Percentiles rank a stretch among this genome's conserved stretches.
phyloP scores from a whole-genome alignment of 192 early-diverging fungal species.

The Podila minutissima region DNA sequence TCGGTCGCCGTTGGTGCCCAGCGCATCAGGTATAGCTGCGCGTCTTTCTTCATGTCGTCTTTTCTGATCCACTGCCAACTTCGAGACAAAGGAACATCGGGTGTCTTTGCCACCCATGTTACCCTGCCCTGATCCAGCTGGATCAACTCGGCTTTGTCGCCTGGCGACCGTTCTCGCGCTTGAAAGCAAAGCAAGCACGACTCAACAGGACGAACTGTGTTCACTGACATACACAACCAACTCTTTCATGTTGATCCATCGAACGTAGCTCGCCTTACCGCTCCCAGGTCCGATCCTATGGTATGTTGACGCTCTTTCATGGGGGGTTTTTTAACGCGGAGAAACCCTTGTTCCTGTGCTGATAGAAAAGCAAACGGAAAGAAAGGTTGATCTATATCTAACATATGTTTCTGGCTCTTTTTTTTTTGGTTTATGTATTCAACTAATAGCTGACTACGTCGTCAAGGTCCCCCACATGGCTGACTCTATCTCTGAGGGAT shows the following conservation, averaged over 20 bases:
- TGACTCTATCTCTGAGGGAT: constrained; percentile 98
- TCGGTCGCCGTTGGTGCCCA: constrained; percentile 30
- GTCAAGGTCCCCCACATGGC: constrained; percentile 97
- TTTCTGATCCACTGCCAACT: constrained; percentile 16
- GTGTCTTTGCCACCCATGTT: background rate
- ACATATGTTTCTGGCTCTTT: background rate
- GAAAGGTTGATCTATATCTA: constrained; percentile 1
- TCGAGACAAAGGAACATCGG: background rate
- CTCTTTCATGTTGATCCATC: background rate
- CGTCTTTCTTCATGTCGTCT: background rate
- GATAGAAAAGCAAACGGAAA: background rate
- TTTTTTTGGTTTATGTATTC: no score
- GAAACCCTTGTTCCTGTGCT: background rate
- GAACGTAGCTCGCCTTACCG: constrained; percentile 41
- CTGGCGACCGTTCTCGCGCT: no score
- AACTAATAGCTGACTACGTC: constrained; percentile 74
- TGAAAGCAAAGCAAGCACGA: no score
- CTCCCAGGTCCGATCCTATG: constrained; percentile 48
- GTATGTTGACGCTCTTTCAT: constrained; percentile 14
- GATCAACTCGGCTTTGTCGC: no score
- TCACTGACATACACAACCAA: no score
- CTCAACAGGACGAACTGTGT: no score
- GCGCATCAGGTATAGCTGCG: constrained; percentile 32
- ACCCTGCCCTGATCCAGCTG: no score
- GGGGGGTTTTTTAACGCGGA: background rate